Evolutionary conservation across 2,329 filamentous ascomycete species (phyloP), one percentile per base, ranked within the genome.

Genomic region (Alternaria panax): DNA sequence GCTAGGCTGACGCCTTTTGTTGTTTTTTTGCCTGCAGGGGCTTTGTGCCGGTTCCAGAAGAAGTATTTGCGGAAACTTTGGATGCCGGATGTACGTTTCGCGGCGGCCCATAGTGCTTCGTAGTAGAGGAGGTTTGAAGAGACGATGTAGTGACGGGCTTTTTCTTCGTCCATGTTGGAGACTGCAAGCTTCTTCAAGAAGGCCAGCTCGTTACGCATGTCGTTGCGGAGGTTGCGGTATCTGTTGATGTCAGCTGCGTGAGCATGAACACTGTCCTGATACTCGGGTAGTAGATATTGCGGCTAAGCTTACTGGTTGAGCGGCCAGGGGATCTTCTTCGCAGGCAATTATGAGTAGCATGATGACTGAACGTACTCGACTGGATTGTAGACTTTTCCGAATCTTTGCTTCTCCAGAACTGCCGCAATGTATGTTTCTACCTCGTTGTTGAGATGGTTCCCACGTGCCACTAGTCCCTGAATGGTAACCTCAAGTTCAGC

Each of bases 101-200:
- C 87, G 22, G 85, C 82, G 27, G 77, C 75, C 89, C 89, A 91
- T 2, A 91, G 81, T 6, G 85, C 82, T 63, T 87, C 83, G 54
- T 88, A 86, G 69, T 90, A 91, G 0, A 86, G 83, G 11, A 91
- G 70, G 75, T 92, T 92, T 1, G 87, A 89, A 7, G 87, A 89
- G 50, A 85, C 82, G 45, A 90, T 79, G 27, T 85, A 83, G 70
- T 90, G 86, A n/a, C 81, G 72, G 16, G 67, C 72, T 50, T 73
- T 75, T 55, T 62, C 43, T 67, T 72, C 70, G 4, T 72, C 60
- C 41, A 73, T 63, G 1, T 72, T 57, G 2, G 66, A 60, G 2
- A 54, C 61, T 3, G 67, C 56, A 7, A 78, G 61, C 41, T 76
- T 77, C 12, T 66, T 66, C 5, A 78, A 66, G 34, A 75, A 76